Conservation (phyloP, 257 asterid genomes). For the Cordia subcordata region DNA sequence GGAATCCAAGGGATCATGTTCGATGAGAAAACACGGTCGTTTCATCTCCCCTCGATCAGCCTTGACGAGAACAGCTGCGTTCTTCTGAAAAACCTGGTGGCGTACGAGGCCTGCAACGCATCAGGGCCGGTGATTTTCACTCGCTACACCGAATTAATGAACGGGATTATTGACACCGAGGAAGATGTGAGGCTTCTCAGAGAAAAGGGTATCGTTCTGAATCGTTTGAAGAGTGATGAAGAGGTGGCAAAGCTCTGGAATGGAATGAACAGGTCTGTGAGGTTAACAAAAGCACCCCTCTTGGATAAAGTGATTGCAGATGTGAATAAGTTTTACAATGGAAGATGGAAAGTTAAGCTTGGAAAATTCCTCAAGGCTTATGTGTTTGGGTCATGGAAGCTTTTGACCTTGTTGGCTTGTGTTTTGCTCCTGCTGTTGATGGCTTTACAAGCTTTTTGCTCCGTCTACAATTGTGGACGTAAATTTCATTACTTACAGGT, state of each 20-base stretch:
- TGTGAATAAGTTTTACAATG: conserved; percentile 26
- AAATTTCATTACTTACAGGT: not conserved
- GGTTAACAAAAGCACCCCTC: conserved; percentile 26
- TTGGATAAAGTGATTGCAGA: conserved; percentile 28
- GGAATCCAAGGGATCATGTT: too few relatives aligned
- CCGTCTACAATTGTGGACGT: conserved; percentile 22
- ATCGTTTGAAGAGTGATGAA: conserved; percentile 26
- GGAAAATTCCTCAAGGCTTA: conserved; percentile 12
- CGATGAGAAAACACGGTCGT: too few relatives aligned
- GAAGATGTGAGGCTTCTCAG: conserved; percentile 30
- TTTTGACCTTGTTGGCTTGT: conserved; percentile 17
- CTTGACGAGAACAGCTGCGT: not conserved
- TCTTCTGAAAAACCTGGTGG: conserved; percentile 1
- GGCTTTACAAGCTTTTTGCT: conserved; percentile 25
- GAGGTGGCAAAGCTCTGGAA: conserved; percentile 30
- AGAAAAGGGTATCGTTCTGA: conserved; percentile 23
- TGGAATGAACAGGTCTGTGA: conserved; percentile 32
- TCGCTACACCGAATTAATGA: too few relatives aligned
- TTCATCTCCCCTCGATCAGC: too few relatives aligned
- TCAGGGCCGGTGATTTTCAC: too few relatives aligned
- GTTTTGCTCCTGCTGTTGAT: conserved; percentile 21
- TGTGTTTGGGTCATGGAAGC: conserved; percentile 27
- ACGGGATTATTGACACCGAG: conserved; percentile 11
- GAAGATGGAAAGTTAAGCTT: conserved; percentile 16
- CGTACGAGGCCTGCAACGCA: too few relatives aligned